Base-by-base conservation (phyloP, 164 flowering plant genomes). In the Tinospora cordifolia region DNA sequence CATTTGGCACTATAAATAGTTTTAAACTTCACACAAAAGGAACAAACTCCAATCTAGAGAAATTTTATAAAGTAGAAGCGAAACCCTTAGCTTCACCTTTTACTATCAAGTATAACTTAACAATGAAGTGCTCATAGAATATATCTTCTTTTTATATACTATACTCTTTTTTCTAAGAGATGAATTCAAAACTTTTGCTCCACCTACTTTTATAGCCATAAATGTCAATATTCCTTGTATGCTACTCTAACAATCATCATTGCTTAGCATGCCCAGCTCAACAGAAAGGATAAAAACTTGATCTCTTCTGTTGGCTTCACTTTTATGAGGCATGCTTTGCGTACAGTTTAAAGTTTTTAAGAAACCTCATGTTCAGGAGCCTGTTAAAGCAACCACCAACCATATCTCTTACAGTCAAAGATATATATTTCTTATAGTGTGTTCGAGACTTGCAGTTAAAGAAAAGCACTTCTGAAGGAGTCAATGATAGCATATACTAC, bases 201-300 rank as follows among this genome's bases (percentile, higher is more conserved):
- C 47, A 13, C 12, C 47, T 44, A 14, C 47, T 44, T 44, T 44
- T 44, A 9, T 7, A 44, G 13, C 9, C 14, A 44, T 44, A 9
- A 14, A 30, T 44, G 14, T 44, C 47, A 11, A 44, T 44, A 14
- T 14, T 3, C 47, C 14, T 44, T 44, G 14, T 44, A 44, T 7
- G 47, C 47, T 14, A 44, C 47, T 44, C 47, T 44, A 44, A 17
- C 9, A 3, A 54, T 54, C 12, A 44, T 54, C 60, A 54, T 4
- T 17, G n/a, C 60, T 54, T 54, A n/a, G 60, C 60, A 54, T 54
- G n/a, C 60, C 60, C 21, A 54, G 60, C 60, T 54, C 60, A 54
- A 54, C 24, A 19, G 60, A 54, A 54, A 54, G 21, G 21, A 19
- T 1, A 47, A 19, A 54, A n/a, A 54, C 10, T 19, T 19, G 19